Evolutionary conservation across 225 moss, liverwort and hornwort species (phyloP).

Genomic region (Antitrichia curtipendula): DNA sequence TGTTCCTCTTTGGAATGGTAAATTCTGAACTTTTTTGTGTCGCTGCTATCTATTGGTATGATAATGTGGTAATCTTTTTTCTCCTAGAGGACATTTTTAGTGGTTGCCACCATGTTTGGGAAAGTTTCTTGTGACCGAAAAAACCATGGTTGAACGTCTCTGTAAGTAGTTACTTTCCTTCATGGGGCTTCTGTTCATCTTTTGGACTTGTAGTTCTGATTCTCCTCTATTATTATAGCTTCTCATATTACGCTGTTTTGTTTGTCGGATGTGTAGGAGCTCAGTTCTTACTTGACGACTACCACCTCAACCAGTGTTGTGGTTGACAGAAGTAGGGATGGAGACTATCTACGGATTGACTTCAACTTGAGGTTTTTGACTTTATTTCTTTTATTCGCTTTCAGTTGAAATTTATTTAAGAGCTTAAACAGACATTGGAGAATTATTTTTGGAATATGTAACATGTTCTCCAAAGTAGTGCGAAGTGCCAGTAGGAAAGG

Average conservation of each 20-base stretch:
- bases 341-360: constrained; percentile 69
- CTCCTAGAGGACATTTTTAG: not conserved
- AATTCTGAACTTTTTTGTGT: not conserved
- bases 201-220: not conserved
- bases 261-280: constrained; percentile 37
- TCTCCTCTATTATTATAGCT: not conserved
- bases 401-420: not conserved
- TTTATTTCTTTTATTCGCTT: not conserved
- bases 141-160: not conserved
- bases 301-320: constrained; percentile 63
- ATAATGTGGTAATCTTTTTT: not conserved
- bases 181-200: not conserved
- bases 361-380: constrained; percentile 60
- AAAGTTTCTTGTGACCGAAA: not conserved
- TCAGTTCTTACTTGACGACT: constrained; percentile 45
- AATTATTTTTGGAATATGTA: not conserved
- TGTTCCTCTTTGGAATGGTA: constrained; percentile 83
- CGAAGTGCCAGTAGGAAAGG: not conserved
- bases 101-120: not conserved
- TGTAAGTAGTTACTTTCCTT: not conserved
- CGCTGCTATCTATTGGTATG: not conserved
- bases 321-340: constrained; percentile 86
- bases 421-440: not conserved
- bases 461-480: not conserved
- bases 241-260: not conserved